Evolutionary conservation across 2,329 filamentous ascomycete species (phyloP).

Genomic region (Claviceps sp.): DNA sequence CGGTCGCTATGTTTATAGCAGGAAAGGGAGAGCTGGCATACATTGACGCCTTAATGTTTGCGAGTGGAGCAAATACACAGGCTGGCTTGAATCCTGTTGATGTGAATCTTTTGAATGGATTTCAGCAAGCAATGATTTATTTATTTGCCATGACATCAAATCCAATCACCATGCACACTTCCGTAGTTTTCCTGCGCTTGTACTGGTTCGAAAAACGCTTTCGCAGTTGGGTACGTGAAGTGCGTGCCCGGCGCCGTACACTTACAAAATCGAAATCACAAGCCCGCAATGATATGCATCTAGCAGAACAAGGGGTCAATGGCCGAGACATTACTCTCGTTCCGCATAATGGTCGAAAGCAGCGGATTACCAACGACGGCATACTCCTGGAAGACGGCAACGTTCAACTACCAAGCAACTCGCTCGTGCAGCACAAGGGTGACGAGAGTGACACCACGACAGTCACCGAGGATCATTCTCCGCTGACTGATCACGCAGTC

Average conservation of each 20-base stretch:
- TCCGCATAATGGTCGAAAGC: slow-evolving; percentile 38
- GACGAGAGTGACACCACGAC: slow-evolving; percentile 26
- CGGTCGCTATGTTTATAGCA: slow-evolving; percentile 58
- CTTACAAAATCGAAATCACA: slow-evolving; percentile 48
- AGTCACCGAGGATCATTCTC: slow-evolving; percentile 12
- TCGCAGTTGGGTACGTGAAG: slow-evolving; percentile 66
- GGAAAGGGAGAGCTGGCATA: slow-evolving; percentile 51
- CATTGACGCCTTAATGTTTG: slow-evolving; percentile 80
- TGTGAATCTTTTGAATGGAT: slow-evolving; percentile 53
- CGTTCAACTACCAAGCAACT: slow-evolving; percentile 15
- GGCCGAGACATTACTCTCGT: slow-evolving; percentile 54
- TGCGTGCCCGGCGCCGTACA: slow-evolving; percentile 50
- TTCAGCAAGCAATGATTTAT: slow-evolving; percentile 62
- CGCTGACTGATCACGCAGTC: slow-evolving; percentile 1
- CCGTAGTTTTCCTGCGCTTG: slow-evolving; percentile 79
- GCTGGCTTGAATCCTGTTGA: slow-evolving; percentile 79
- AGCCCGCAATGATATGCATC: slow-evolving; percentile 27
- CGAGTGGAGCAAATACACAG: slow-evolving; percentile 77
- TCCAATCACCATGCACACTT: slow-evolving; percentile 72
- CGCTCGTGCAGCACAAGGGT: slow-evolving; percentile 10
- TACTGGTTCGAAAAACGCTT: slow-evolving; percentile 99
- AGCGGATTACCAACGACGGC: slow-evolving; percentile 48
- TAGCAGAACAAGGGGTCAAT: slow-evolving; percentile 50
- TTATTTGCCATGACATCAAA: slow-evolving; percentile 61
- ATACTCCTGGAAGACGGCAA: slow-evolving; percentile 33